Evolutionary conservation across 2,329 filamentous ascomycete genomes (phyloP), one percentile per base, ranked within the genome.

Genomic region (Sclerotinia glacialis): DNA sequence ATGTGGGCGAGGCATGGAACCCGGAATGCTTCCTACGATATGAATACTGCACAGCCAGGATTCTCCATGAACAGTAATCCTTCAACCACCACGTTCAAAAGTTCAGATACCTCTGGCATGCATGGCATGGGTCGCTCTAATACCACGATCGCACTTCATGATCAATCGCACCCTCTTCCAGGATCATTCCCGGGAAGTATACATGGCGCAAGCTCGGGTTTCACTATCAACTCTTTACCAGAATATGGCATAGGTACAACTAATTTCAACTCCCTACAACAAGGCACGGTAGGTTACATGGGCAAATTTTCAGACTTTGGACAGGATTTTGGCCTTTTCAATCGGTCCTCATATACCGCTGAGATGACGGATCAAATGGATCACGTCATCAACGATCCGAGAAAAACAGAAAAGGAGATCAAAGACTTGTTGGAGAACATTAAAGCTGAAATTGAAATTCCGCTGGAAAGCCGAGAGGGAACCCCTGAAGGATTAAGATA

Each of bases 361-460:
- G 67, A 74, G 3, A 70, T 70, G 68, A 61, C 40, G 2, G 68
- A 69, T 18, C 70, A 71, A 52, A 44, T 70, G 37, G 69, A 72
- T 31, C 69, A 74, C 34, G 71, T 74, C 46, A 69, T 74, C 47
- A 75, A 73, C 47, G 83, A 86, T 72, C 80, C 81, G 3, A 79
- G 78, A 37, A 81, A 84, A 66, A 84, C 83, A 3, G 78, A 83
- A n/a, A 83, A 89, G 67, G 89, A 93, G 72, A 85, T 94, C 66
- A 85, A 89, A 69, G 82, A 87, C 34, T 78, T 94, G 5, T 79
- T 94, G 14, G 82, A 87, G 54, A 92, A 91, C 68, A 93, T 93
- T 69, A 83, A 87, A 28, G 88, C 90, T 0, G 91, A 93, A 72
- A 83, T 86, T 73, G 86, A 90, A 8, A 82, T 89, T 16, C 80